Evolutionary conservation across 208 protist species (phyloP), one percentile per base, ranked within the genome.

Genomic region (Trypanosoma cruzi): DNA sequence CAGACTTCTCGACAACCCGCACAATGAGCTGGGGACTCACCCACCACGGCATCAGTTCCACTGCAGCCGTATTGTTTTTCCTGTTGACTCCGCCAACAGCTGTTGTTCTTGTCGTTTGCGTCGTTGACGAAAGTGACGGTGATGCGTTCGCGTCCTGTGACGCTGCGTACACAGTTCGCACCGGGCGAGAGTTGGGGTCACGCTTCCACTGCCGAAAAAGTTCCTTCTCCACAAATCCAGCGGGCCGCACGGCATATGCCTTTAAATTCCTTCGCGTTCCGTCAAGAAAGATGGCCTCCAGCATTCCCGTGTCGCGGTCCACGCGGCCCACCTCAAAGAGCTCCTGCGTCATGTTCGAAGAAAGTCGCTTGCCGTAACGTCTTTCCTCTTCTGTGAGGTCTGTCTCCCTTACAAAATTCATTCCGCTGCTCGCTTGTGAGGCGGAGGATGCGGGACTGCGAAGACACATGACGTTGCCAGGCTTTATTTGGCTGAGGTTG

Each of bases 241-340:
- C 90, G 2, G 82, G 81, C 16, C 87, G 88, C 50, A 92, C 73
- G n/a, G 85, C 81, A n/a, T 53, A 57, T 28, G 82, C 64, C 29
- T 71, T 63, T 24, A 91, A 64, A 61, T 89, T 89, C 8, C 40
- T 65, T 20, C 85, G 80, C 13, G 53, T 81, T n/a, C 85, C 85
- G 40, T 89, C 80, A 24, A 95, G 73, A 36, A 92, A 92, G 18
- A 90, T 42, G 14, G 69, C 90, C 71, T 93, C 86, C 36, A 95
- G 64, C 4, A 70, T 73, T 28, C 75, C 73, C 14, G 60, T 42
- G 2, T 66, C 66, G 31, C 32, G 26, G 64, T 96, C 88, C 13
- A 93, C 69, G 16, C 90, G 88, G 4, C 79, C 72, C 28, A 94
- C 88, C 40, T 93, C 86, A 54, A 82, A 83, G 20, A 96, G 71